Percentiles rank a stretch among this genome's conserved stretches.
These are phyloP conservation scores for Viridothelium virens DNA, from an alignment of 495 filamentous ascomycete species.

Conservation along the genomic window DNA sequence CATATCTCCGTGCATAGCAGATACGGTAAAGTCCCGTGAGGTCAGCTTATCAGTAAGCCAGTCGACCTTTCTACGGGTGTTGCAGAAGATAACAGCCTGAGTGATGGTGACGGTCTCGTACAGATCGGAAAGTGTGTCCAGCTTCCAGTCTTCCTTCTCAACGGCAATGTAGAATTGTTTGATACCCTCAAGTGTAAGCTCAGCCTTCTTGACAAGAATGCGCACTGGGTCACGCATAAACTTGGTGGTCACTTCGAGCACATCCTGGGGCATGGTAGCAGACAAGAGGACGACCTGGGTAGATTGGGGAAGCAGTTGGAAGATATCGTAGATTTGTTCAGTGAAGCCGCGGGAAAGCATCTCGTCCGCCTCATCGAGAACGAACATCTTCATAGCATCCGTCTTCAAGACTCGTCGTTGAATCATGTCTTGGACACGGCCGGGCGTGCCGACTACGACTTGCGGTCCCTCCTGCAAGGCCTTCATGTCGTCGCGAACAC, in stretches of 20 bases:
- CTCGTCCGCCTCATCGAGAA: constrained; percentile 98
- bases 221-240: constrained; percentile 99
- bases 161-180: constrained; percentile 99
- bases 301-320: constrained; percentile 91
- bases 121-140: constrained; percentile 95
- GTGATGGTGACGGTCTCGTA: constrained; percentile 99
- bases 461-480: constrained; percentile 93
- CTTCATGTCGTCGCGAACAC: constrained; percentile 94
- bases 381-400: constrained; percentile 97
- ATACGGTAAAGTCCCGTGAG: constrained; percentile 96
- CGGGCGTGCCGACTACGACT: constrained; percentile 93
- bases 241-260: constrained; percentile 98
- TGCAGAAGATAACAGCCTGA: constrained; percentile 99
- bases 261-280: constrained; percentile 96
- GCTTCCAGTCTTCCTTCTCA: constrained; percentile 99
- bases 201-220: constrained; percentile 98
- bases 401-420: constrained; percentile 90
- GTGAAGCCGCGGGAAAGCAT: constrained; percentile 98
- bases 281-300: constrained; percentile 97
- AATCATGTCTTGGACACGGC: constrained; percentile 99
- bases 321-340: constrained; percentile 99
- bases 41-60: constrained; percentile 99
- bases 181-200: constrained; percentile 96
- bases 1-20: constrained; percentile 99
- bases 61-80: constrained; percentile 99